These are phyloP conservation scores for Nicotiana obtusifolia DNA, from an alignment of 257 asterid species.

Conservation along the genomic window DNA sequence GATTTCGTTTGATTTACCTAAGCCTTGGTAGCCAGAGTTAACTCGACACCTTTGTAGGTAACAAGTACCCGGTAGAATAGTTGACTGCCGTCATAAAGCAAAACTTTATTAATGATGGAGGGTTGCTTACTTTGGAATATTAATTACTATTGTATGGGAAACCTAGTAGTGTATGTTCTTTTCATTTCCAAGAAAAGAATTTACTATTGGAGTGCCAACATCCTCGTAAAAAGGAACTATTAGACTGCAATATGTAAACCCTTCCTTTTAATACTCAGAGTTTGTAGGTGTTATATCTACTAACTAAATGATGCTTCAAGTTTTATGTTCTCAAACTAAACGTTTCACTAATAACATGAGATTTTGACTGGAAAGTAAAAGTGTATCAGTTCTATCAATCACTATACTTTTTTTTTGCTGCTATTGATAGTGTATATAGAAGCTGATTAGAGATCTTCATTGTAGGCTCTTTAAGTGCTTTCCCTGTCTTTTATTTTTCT, in stretches of 20 bases:
- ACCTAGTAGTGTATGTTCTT: too few species aligned
- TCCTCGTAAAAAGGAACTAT: background rate
- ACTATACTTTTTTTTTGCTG: background rate
- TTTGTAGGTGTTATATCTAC: background rate
- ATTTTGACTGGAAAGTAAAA: background rate
- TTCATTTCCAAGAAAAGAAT: too few species aligned
- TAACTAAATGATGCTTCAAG: background rate
- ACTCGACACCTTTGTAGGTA: too few species aligned
- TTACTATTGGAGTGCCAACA: too few species aligned
- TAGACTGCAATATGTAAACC: background rate
- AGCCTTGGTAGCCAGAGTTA: too few species aligned
- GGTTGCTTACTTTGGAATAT: background rate
- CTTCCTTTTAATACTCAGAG: background rate
- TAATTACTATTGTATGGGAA: background rate
- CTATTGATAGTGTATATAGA: background rate
- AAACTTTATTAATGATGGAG: background rate
- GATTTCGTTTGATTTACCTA: too few species aligned
- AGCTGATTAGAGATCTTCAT: background rate
- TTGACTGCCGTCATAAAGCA: too few species aligned
- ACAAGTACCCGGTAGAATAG: too few species aligned
- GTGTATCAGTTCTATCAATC: background rate
- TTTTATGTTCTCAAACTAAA: background rate
- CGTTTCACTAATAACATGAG: background rate
- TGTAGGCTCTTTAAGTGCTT: background rate
- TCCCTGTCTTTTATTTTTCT: background rate